Percentiles rank a stretch among this genome's conserved stretches.
phyloP scores from a whole-genome alignment of 306 rosid species.

The Alnus glutinosa region DNA sequence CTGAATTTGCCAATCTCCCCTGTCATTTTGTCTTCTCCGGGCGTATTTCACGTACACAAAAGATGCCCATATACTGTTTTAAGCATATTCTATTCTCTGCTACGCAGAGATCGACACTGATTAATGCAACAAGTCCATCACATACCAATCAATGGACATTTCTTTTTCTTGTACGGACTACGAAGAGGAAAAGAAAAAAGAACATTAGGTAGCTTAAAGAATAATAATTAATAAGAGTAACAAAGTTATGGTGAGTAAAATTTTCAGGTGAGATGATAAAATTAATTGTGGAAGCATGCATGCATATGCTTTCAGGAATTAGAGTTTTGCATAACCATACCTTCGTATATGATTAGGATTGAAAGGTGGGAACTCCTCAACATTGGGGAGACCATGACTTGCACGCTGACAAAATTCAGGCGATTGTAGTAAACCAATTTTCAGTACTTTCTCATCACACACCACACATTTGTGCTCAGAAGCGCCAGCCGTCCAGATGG shows the following conservation, averaged over 20 bases:
- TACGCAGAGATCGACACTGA: constrained; percentile 1
- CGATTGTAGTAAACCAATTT: constrained; percentile 8
- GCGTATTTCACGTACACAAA: not conserved
- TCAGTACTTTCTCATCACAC: constrained; percentile 35
- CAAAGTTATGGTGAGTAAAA: not conserved
- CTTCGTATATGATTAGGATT: constrained; percentile 15
- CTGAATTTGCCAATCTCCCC: not conserved
- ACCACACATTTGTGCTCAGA: constrained; percentile 39
- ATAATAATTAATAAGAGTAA: not conserved
- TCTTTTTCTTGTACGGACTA: constrained; percentile 23
- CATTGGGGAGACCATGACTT: not conserved
- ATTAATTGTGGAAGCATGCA: not conserved
- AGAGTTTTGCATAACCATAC: constrained; percentile 6
- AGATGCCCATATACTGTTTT: not conserved
- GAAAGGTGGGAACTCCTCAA: constrained; percentile 27
- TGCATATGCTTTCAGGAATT: not conserved
- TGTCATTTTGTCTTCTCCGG: not conserved
- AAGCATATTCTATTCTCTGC: not conserved
- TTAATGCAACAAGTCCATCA: not conserved
- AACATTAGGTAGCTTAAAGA: not conserved
- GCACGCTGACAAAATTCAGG: constrained; percentile 1
- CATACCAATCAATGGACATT: not conserved
- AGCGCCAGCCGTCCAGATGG: constrained; percentile 26
- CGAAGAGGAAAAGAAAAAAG: constrained; percentile 2
- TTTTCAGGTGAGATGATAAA: not conserved